These are phyloP conservation scores for Pyrrhoderma noxium DNA, from an alignment of 1,284 basidiomycete species.

Conservation along the genomic window DNA sequence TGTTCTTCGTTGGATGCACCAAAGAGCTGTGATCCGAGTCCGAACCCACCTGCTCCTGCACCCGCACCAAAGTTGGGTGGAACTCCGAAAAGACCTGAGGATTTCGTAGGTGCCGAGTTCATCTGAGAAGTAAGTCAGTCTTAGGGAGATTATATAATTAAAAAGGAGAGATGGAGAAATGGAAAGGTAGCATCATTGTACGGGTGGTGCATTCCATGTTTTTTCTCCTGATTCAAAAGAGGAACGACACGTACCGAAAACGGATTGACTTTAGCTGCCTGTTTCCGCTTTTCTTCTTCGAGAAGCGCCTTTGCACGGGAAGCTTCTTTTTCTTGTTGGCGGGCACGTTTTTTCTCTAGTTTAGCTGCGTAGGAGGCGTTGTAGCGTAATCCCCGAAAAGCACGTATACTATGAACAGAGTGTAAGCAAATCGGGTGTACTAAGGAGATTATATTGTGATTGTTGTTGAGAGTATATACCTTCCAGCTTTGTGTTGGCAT, in stretches of 20 bases:
- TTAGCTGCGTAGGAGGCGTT: conserved; percentile 69
- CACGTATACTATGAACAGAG: conserved; percentile 62
- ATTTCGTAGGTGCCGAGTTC: background rate
- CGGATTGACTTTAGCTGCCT: conserved; percentile 45
- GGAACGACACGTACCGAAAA: conserved; percentile 57
- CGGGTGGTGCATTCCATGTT: no score
- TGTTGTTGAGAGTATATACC: conserved; percentile 34
- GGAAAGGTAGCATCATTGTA: no score
- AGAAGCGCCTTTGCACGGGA: conserved; percentile 28
- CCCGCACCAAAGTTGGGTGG: background rate
- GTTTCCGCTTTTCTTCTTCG: conserved; percentile 28
- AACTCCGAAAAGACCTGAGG: conserved; percentile 9
- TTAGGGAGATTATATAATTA: conserved; percentile 6
- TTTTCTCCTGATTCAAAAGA: no score
- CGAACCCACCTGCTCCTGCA: no score
- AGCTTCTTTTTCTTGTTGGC: conserved; percentile 32
- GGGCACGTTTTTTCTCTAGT: conserved; percentile 40
- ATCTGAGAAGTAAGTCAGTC: conserved; percentile 14
- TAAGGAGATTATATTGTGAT: conserved; percentile 14
- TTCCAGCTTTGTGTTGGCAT: conserved; percentile 68
- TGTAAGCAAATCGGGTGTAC: background rate
- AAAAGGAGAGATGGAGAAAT: no score
- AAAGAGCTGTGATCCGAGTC: conserved; percentile 16
- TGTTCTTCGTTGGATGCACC: conserved; percentile 10
- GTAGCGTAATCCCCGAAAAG: conserved; percentile 65